Base-by-base conservation (phyloP, 148 eudicot species). In the Pouteria glomerata region DNA sequence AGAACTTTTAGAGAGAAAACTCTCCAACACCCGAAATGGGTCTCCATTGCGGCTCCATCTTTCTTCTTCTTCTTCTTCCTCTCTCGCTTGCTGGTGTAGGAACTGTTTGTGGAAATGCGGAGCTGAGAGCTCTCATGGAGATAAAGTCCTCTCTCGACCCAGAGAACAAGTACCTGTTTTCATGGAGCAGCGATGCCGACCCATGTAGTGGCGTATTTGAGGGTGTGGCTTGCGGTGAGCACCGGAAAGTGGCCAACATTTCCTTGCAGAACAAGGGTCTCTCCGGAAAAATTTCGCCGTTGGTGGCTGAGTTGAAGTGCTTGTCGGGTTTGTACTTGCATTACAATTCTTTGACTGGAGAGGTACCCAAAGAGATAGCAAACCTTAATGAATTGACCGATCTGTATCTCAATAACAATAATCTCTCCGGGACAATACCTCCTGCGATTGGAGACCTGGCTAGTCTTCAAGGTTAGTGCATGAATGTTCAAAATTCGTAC, bases 211-310 rank as follows among this genome's bases (percentile, higher is more conserved):
- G 82, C 53, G 16, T 83, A 1, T 91, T 93, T 30, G 77, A 72
- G 60, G 98, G 98, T 41, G 92, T 93, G 34, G 92, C 86, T n/a
- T 93, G 98, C 55, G 89, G 89, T 47, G 83, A 78, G 23, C 86
- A 77, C 60, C 73, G 87, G 65, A 90, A 86, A 81, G 93, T 93
- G 66, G 89, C 88, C 0, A 93, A 93, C 68, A 90, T 93, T 26
- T 85, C 98, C 0, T 74, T 93, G 35, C 92, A 84, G 70, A 82
- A 87, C 0, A 86, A 80, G 72, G 80, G 86, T 8, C 92, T 93
- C 55, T 8, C 82, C 59, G 98, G 98, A 31, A 69, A 77, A 63
- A 14, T 93, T 12, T 80, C 98, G 0, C 79, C 97, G 37, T 95
- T 87, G 42, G 76, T 93, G 64, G 90, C 84, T 34, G 91, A 83